phyloP scores from a whole-genome alignment of 768 basidiomycete genomes.

The Sporobolomyces pararoseus region DNA sequence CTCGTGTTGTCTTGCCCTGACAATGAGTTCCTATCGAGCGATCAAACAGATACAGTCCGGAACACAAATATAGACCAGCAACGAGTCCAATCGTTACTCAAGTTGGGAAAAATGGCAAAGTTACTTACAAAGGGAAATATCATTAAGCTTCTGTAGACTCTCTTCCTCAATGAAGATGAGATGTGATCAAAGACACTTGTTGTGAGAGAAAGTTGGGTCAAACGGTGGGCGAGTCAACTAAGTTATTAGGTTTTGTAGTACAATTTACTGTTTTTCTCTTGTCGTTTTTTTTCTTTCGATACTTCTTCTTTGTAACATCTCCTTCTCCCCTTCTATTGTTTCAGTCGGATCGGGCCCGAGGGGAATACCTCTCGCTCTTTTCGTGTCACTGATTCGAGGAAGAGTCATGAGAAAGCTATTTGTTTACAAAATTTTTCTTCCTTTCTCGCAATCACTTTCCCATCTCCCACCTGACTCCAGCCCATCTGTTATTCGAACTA shows the following conservation, averaged over 20 bases:
- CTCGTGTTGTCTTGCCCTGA: neutral
- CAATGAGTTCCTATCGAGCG: neutral
- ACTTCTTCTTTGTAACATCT: too few species aligned
- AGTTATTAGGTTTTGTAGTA: too few species aligned
- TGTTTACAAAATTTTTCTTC: too few species aligned
- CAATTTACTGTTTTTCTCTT: too few species aligned
- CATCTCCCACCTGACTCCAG: constrained; percentile 11
- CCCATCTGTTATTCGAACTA: neutral
- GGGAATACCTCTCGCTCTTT: too few species aligned
- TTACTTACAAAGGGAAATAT: constrained; percentile 34
- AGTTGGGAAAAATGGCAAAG: constrained; percentile 32
- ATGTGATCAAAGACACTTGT: neutral
- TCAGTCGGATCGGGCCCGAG: too few species aligned
- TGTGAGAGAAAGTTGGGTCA: neutral
- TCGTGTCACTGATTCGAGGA: too few species aligned
- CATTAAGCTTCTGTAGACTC: neutral
- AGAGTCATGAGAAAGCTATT: too few species aligned
- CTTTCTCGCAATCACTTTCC: constrained; percentile 7
- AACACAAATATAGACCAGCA: constrained; percentile 41
- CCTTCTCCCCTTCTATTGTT: too few species aligned
- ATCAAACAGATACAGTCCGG: constrained; percentile 32
- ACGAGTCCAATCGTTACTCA: constrained; percentile 35
- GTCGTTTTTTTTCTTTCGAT: too few species aligned
- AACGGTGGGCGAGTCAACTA: neutral
- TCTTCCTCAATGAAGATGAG: too few species aligned